These are phyloP conservation scores for Entrophospora sp. DNA, from an alignment of 192 early-diverging fungal species.

Conservation along the genomic window DNA sequence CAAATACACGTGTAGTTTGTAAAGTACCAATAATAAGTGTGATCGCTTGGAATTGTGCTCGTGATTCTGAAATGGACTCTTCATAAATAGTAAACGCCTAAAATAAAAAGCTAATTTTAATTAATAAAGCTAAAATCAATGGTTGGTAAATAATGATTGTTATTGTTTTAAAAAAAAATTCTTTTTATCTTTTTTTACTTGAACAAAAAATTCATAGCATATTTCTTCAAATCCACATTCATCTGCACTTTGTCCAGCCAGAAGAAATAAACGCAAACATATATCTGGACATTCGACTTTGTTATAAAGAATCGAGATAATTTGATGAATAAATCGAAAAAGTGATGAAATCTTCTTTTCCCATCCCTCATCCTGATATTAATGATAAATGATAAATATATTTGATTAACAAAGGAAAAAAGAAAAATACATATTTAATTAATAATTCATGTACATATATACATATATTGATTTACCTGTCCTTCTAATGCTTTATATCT, in stretches of 20 bases:
- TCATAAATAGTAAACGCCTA: conserved; percentile 94
- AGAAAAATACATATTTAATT: not conserved
- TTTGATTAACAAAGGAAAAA: not conserved
- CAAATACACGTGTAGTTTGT: conserved; percentile 73
- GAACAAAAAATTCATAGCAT: conserved; percentile 96
- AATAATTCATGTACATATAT: too few species aligned
- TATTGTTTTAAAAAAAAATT: too few species aligned
- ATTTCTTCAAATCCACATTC: conserved; percentile 85
- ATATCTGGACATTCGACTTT: conserved; percentile 50
- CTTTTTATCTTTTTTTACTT: too few species aligned
- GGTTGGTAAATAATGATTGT: too few species aligned
- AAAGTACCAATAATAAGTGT: conserved; percentile 81
- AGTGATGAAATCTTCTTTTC: conserved; percentile 64
- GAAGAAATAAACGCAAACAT: conserved; percentile 74
- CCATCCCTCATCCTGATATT: conserved; percentile 43
- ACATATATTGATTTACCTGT: too few species aligned
- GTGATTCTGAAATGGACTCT: conserved; percentile 88
- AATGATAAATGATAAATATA: not conserved
- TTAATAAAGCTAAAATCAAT: too few species aligned
- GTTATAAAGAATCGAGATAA: conserved; percentile 64
- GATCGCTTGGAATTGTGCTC: conserved; percentile 84
- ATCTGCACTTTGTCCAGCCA: conserved; percentile 80
- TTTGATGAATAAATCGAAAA: conserved; percentile 84
- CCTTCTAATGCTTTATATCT: conserved; percentile 41
- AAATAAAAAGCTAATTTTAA: not conserved